Evolutionary conservation across 495 filamentous ascomycete species (phyloP).

Genomic region (Aspergillus cavernicola): DNA sequence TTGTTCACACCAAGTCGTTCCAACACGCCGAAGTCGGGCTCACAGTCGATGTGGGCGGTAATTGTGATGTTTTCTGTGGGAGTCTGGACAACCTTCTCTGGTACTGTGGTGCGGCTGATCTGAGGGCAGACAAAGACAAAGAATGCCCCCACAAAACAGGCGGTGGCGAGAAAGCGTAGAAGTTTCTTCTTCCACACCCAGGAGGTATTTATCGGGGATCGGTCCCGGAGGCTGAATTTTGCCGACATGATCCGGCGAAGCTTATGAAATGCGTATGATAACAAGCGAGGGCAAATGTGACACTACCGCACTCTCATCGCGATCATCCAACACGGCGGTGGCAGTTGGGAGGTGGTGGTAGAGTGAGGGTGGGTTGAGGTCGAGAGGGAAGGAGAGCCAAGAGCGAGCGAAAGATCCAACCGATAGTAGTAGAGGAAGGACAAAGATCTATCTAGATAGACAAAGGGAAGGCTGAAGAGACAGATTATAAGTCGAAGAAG

Average conservation of each 20-base stretch:
- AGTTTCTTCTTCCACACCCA: constrained; percentile 40
- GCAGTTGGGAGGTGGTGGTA: background rate
- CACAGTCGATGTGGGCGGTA: constrained; percentile 29
- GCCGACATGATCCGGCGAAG: constrained; percentile 21
- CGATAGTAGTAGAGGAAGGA: background rate
- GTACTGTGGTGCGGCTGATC: constrained; percentile 8
- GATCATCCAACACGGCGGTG: constrained; percentile 6
- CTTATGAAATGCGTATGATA: background rate
- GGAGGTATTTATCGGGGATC: constrained; percentile 25
- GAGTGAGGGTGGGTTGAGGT: background rate
- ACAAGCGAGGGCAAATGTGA: constrained; percentile 8
- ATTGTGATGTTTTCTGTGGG: constrained; percentile 34
- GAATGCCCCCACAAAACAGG: constrained; percentile 17
- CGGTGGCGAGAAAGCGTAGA: constrained; percentile 21
- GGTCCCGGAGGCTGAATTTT: constrained; percentile 25
- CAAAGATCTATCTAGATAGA: constrained; percentile 4
- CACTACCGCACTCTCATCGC: constrained; percentile 23
- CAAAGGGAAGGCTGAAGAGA: background rate
- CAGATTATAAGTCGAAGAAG: background rate
- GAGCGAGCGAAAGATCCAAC: background rate
- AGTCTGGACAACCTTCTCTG: constrained; percentile 15
- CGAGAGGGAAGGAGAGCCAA: background rate
- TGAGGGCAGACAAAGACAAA: constrained; percentile 29
- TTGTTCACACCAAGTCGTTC: constrained; percentile 27
- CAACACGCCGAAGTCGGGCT: constrained; percentile 31